phyloP scores from a whole-genome alignment of 129 eudicot species.

The Pseudognaphalium luteoalbum region DNA sequence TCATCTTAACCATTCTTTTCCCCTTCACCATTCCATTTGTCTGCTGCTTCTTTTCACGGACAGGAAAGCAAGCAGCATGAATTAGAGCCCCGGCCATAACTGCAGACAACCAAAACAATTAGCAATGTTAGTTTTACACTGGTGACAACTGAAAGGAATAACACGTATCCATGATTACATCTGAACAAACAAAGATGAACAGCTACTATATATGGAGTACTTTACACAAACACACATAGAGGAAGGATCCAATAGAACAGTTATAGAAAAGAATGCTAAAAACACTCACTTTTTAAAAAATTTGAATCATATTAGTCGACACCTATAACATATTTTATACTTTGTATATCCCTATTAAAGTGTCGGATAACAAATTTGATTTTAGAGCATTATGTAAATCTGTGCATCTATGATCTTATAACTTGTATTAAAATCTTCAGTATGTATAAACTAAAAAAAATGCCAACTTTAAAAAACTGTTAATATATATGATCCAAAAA shows the following conservation, averaged over 20 bases:
- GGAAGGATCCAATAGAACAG: no score
- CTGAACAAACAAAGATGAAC: background rate
- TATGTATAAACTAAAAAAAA: no score
- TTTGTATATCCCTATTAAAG: no score
- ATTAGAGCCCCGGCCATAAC: constrained; percentile 74
- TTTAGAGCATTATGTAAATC: background rate
- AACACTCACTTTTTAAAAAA: no score
- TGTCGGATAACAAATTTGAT: no score
- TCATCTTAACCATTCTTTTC: constrained; percentile 54
- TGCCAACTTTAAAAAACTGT: background rate
- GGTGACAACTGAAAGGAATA: no score
- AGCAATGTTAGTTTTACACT: background rate
- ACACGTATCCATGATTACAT: background rate
- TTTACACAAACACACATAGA: no score
- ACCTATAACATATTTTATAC: no score
- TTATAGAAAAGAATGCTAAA: background rate
- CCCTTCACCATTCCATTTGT: constrained; percentile 42
- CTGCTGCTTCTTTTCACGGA: constrained; percentile 45
- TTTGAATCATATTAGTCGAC: no score
- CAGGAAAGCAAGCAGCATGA: constrained; percentile 63
- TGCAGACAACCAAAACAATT: constrained; percentile 35
- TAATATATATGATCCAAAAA: no score
- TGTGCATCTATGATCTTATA: background rate
- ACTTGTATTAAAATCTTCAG: constrained; percentile 11
- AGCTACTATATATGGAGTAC: no score